A percentile compares a stretch with the other conserved stretches of the same genome.
Evolutionary conservation across 768 basidiomycete species (phyloP).

Genomic region (Gelatoporia subvermispora): DNA sequence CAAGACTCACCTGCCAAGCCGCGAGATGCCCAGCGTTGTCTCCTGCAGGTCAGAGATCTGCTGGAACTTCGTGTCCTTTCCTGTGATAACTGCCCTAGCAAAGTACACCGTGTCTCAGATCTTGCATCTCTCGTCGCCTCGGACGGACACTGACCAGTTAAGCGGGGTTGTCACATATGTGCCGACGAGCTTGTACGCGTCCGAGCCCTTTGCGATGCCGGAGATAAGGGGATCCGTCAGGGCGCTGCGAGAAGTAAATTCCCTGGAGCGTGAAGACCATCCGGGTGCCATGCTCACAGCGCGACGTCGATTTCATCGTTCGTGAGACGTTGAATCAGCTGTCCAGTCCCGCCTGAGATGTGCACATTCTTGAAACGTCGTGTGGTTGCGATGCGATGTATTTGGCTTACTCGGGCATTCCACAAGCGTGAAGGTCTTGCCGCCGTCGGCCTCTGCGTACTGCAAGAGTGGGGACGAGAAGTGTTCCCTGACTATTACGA

Average conservation of each 20-base stretch:
- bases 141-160: constrained; percentile 56
- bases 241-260: constrained; percentile 44
- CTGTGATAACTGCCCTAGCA: constrained; percentile 87
- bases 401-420: constrained; percentile 78
- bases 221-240: constrained; percentile 89
- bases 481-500: constrained; percentile 66
- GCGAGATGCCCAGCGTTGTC: constrained; percentile 84
- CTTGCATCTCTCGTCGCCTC: too few relatives aligned
- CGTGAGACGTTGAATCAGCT: constrained; percentile 69
- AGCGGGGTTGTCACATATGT: constrained; percentile 87
- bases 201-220: constrained; percentile 86
- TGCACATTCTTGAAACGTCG: background rate
- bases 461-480: constrained; percentile 92
- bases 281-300: constrained; percentile 44
- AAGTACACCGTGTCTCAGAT: background rate
- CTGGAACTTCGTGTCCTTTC: constrained; percentile 66
- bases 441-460: constrained; percentile 64
- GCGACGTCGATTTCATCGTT: constrained; percentile 79
- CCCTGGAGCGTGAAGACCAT: background rate
- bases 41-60: constrained; percentile 70
- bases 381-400: background rate
- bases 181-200: constrained; percentile 86
- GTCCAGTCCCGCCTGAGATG: constrained; percentile 75
- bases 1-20: constrained; percentile 65
- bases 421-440: constrained; percentile 73